Evolutionary conservation across 139 green algal species (phyloP), one percentile per base, ranked within the genome.

Genomic region (Micromonas commoda): DNA sequence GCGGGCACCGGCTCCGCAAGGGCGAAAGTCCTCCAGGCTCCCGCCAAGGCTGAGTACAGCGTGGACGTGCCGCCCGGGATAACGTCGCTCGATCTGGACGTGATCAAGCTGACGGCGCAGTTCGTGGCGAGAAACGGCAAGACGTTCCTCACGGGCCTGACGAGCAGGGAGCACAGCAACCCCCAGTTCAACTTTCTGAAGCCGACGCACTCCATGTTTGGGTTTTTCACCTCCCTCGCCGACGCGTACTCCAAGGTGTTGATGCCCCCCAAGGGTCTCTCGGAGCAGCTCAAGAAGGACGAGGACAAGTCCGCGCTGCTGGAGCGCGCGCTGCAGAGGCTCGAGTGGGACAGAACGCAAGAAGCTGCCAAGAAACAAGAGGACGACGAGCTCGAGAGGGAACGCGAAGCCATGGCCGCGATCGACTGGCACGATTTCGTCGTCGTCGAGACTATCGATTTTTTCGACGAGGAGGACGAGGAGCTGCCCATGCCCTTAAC

Each of bases 381-480:
- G 45, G 85, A 88, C 83, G 90, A 95, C 37, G 86, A 90, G 78
- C 77, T 81, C 16, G 93, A 98, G 83, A 82, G 85, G 23, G 95
- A 99, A 85, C 89, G 95, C 21, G 51, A 89, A 35, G 90, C 89
- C 3, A 96, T 97, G 90, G 89, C 92, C 77, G 63, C 86, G 21
- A 93, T 96, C 70, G 93, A 97, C 85, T 97, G 94, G 94, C 94
- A 98, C 79, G 93, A 98, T 66, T 98, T 98, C 79, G 88, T 94
- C 52, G 87, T 98, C 16, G 95, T 98, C 13, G 94, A 97, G 82
- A 97, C 93, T 0, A 96, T 99, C 31, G 91, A 95, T 61, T 99
- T 99, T 73, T 85, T 88, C 61, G 89, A 94, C 3, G 93, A 91
- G 39, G 94, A 98, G 81, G 91, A 97, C 28, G 87, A 86, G 1